These are phyloP conservation scores for Aspergillus phoenicis DNA, from an alignment of 2,329 filamentous ascomycete species.

Conservation along the genomic window DNA sequence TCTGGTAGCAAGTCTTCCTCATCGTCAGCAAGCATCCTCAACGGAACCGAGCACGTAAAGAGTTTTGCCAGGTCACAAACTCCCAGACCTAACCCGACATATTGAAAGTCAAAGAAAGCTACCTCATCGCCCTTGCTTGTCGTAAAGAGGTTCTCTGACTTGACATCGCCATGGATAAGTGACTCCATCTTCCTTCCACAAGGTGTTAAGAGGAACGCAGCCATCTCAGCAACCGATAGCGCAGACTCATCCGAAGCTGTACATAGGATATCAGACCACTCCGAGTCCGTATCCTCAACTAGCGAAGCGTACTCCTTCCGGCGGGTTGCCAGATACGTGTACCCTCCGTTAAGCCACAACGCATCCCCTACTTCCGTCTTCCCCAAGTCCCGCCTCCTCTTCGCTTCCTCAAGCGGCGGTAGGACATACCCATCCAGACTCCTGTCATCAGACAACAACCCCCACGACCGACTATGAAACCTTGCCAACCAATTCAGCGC, in stretches of 20 bases:
- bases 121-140: constrained; percentile 53
- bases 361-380: constrained; percentile 25
- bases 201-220: constrained; percentile 55
- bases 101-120: constrained; percentile 72
- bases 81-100: constrained; percentile 65
- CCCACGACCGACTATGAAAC: constrained; percentile 63
- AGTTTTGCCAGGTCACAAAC: constrained; percentile 69
- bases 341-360: constrained; percentile 68
- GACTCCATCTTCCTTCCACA: constrained; percentile 53
- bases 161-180: constrained; percentile 69
- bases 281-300: constrained; percentile 49
- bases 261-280: constrained; percentile 60
- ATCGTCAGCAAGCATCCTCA: constrained; percentile 52
- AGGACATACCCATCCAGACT: constrained; percentile 35
- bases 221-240: constrained; percentile 55
- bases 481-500: constrained; percentile 64
- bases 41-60: constrained; percentile 66
- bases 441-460: constrained; percentile 23
- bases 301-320: constrained; percentile 58
- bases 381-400: constrained; percentile 30
- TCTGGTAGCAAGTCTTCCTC: constrained; percentile 33
- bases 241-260: constrained; percentile 20
- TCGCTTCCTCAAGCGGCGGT: constrained; percentile 59
- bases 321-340: constrained; percentile 68
- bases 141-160: constrained; percentile 69